Conservation (phyloP, 441 rosid genomes). For the Pelargonium myrrhifolium region DNA sequence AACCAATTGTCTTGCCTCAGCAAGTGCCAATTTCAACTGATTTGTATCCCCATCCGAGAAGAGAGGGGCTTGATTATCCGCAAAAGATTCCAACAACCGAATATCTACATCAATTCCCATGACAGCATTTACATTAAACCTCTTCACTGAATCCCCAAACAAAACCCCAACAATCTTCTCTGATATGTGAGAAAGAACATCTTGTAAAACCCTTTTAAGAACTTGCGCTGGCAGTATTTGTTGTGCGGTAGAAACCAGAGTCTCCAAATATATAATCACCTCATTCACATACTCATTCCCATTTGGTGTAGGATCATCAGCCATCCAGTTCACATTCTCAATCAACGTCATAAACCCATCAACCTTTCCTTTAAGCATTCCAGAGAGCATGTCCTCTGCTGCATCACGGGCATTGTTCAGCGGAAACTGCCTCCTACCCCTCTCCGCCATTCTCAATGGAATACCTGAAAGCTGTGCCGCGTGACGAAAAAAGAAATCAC, state of each 20-base stretch:
- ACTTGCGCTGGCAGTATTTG: slow-evolving; percentile 76
- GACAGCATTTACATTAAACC: slow-evolving; percentile 67
- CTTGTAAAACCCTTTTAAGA: slow-evolving; percentile 68
- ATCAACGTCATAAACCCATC: slow-evolving; percentile 81
- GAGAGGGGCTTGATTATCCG: slow-evolving; percentile 60
- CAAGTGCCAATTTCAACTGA: slow-evolving; percentile 79
- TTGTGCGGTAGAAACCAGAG: slow-evolving; percentile 87
- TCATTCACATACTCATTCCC: slow-evolving; percentile 95
- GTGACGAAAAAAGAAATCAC: slow-evolving; percentile 88
- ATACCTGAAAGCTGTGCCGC: slow-evolving; percentile 94
- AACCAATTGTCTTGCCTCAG: slow-evolving; percentile 70
- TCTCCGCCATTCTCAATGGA: slow-evolving; percentile 86
- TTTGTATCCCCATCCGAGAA: slow-evolving; percentile 62
- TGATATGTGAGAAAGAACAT: slow-evolving; percentile 79
- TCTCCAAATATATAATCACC: slow-evolving; percentile 81
- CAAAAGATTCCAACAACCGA: slow-evolving; percentile 73
- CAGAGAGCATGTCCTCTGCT: slow-evolving; percentile 80
- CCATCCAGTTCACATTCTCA: slow-evolving; percentile 93
- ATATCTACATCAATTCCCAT: slow-evolving; percentile 75
- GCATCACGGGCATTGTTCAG: slow-evolving; percentile 75
- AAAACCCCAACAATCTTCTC: slow-evolving; percentile 63
- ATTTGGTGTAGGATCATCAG: slow-evolving; percentile 60
- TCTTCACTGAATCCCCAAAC: slow-evolving; percentile 68
- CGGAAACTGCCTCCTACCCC: slow-evolving; percentile 87
- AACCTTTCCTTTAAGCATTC: slow-evolving; percentile 80